Conservation (phyloP, 1,284 basidiomycete genomes). For the Neonothopanus nambi region DNA sequence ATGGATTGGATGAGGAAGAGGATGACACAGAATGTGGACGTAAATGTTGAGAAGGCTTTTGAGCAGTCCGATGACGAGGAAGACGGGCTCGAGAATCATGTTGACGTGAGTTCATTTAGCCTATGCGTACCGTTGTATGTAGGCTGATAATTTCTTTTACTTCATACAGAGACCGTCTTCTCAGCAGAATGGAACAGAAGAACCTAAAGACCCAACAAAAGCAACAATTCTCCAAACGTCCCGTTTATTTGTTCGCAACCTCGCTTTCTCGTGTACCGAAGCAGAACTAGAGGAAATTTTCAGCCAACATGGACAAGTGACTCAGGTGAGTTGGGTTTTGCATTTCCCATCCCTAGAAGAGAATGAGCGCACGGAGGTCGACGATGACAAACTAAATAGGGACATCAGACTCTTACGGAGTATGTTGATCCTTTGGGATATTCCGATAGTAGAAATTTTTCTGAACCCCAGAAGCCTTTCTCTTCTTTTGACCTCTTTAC, state of each 20-base stretch:
- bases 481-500: constrained; percentile 29
- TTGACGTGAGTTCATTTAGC: too few relatives aligned
- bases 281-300: constrained; percentile 75
- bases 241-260: constrained; percentile 89
- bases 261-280: constrained; percentile 83
- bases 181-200: constrained; percentile 22
- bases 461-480: too few relatives aligned
- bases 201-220: constrained; percentile 46
- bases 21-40: constrained; percentile 53
- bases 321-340: constrained; percentile 55
- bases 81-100: constrained; percentile 12
- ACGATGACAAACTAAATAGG: constrained; percentile 40
- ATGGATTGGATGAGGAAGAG: constrained; percentile 76
- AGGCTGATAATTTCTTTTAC: not conserved
- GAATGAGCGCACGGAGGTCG: not conserved
- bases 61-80: constrained; percentile 63
- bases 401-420: constrained; percentile 56
- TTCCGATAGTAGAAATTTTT: constrained; percentile 56
- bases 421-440: constrained; percentile 62
- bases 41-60: constrained; percentile 46
- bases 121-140: too few relatives aligned
- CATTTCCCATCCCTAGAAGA: not conserved
- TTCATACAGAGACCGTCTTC: constrained; percentile 2
- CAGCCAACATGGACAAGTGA: constrained; percentile 68
- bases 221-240: constrained; percentile 76